These are phyloP conservation scores for Aspergillus egyptiacus DNA, from an alignment of 495 filamentous ascomycete genomes.

Conservation along the genomic window DNA sequence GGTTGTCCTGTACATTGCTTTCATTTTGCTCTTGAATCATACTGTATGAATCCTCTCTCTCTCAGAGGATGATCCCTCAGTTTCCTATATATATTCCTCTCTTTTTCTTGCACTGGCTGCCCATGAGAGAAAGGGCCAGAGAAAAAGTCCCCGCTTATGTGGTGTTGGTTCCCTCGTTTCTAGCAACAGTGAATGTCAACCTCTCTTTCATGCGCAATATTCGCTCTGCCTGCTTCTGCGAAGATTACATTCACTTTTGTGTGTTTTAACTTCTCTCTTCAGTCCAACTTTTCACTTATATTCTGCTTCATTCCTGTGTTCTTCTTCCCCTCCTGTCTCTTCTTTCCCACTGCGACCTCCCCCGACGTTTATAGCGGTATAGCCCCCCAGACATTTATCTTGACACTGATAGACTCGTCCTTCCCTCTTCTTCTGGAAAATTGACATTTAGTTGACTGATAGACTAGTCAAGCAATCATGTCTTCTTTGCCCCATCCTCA, in stretches of 20 bases:
- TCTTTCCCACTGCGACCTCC: constrained; percentile 7
- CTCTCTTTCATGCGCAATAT: constrained; percentile 8
- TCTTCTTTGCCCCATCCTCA: constrained; percentile 28
- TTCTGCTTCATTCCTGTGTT: constrained; percentile 11
- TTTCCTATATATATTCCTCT: constrained; percentile 6
- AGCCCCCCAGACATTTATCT: constrained; percentile 1
- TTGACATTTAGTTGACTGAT: background rate
- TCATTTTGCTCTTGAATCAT: constrained; percentile 2
- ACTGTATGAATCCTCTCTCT: constrained; percentile 4
- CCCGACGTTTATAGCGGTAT: background rate
- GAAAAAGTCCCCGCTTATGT: constrained; percentile 3
- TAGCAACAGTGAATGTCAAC: constrained; percentile 19
- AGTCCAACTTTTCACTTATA: background rate
- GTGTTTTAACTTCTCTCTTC: background rate
- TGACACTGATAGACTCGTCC: background rate
- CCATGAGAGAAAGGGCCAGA: background rate
- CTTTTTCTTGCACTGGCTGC: background rate
- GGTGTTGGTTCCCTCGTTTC: constrained; percentile 7
- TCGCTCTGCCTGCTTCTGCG: constrained; percentile 4
- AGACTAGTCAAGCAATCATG: constrained; percentile 13
- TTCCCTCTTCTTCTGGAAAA: background rate
- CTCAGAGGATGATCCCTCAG: background rate
- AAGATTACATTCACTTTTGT: constrained; percentile 9
- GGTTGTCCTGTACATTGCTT: constrained; percentile 13
- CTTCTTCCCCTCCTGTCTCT: constrained; percentile 10